Conservation (phyloP, 441 rosid genomes). For the Viola pubescens region DNA sequence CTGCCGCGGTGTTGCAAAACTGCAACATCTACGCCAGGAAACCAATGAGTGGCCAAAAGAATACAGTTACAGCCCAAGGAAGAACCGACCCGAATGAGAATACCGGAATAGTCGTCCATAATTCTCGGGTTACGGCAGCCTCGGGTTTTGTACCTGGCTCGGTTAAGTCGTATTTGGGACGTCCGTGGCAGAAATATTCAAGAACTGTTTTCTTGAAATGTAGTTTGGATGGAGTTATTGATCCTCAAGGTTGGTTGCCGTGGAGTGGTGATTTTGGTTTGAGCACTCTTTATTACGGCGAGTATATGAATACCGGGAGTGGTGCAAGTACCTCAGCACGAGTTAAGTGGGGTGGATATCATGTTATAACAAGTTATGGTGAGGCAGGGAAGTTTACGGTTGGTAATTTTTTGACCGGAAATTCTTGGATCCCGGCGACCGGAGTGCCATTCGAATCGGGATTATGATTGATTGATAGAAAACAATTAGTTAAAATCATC, state of each 20-base stretch:
- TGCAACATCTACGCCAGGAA: constrained; percentile 36
- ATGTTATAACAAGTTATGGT: constrained; percentile 27
- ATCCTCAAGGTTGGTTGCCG: constrained; percentile 80
- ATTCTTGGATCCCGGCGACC: constrained; percentile 56
- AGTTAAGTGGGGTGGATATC: constrained; percentile 83
- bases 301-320: constrained; percentile 61
- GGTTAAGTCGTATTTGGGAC: constrained; percentile 56
- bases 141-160: constrained; percentile 41
- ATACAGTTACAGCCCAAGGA: constrained; percentile 58
- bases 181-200: constrained; percentile 82
- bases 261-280: constrained; percentile 57
- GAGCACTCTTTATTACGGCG: constrained; percentile 61
- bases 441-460: constrained; percentile 56
- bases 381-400: constrained; percentile 57
- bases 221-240: constrained; percentile 37
- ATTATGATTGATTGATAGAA: constrained; percentile 16
- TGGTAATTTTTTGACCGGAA: constrained; percentile 51
- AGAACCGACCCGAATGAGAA: constrained; percentile 37
- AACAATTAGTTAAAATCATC: too few species aligned
- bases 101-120: constrained; percentile 74
- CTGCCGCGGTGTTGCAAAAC: constrained; percentile 39
- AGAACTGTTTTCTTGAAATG: constrained; percentile 65
- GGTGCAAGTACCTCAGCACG: constrained; percentile 47
- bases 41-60: constrained; percentile 40
- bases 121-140: constrained; percentile 59